phyloP scores from a whole-genome alignment of 768 basidiomycete species.

The Termitomyces sp. region DNA sequence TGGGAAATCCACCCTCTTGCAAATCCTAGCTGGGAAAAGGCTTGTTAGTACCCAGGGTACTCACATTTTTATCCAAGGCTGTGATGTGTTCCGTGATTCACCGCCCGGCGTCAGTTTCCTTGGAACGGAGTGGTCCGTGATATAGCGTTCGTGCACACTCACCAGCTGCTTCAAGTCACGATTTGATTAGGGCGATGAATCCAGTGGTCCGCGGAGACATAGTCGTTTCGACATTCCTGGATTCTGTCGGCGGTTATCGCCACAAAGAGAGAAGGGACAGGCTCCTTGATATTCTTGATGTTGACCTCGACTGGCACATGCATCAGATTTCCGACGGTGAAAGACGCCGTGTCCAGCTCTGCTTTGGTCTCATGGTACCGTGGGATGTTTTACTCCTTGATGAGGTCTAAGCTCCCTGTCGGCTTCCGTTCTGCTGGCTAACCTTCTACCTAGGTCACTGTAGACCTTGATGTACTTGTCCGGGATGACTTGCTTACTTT shows the following conservation, averaged over 20 bases:
- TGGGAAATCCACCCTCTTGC: conserved; percentile 94
- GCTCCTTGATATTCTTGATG: conserved; percentile 87
- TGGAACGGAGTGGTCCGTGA: conserved; percentile 85
- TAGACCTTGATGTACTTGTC: conserved; percentile 95
- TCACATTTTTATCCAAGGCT: conserved; percentile 65
- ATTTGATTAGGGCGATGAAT: conserved; percentile 80
- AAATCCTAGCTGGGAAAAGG: conserved; percentile 90
- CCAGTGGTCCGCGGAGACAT: conserved; percentile 94
- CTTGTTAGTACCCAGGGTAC: conserved; percentile 52
- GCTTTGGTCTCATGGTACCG: conserved; percentile 91
- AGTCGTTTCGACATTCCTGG: conserved; percentile 88
- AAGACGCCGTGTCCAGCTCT: conserved; percentile 85
- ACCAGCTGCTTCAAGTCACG: conserved; percentile 5
- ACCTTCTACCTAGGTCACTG: conserved; percentile 65
- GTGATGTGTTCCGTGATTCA: conserved; percentile 87
- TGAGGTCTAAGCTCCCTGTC: conserved; percentile 51
- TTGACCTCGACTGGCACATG: conserved; percentile 97
- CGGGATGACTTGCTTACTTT: conserved; percentile 87
- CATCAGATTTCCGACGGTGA: conserved; percentile 96
- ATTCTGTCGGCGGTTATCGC: conserved; percentile 94
- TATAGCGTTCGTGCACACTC: conserved; percentile 8
- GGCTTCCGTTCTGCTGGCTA: conserved; percentile 2
- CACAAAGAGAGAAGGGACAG: conserved; percentile 84
- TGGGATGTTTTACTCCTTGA: conserved; percentile 94
- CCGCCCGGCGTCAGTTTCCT: conserved; percentile 81